Percentiles rank a stretch among this genome's conserved stretches.
Conservation (phyloP, 2,329 filamentous ascomycete genomes). For the Neoarthrinium moseri region DNA sequence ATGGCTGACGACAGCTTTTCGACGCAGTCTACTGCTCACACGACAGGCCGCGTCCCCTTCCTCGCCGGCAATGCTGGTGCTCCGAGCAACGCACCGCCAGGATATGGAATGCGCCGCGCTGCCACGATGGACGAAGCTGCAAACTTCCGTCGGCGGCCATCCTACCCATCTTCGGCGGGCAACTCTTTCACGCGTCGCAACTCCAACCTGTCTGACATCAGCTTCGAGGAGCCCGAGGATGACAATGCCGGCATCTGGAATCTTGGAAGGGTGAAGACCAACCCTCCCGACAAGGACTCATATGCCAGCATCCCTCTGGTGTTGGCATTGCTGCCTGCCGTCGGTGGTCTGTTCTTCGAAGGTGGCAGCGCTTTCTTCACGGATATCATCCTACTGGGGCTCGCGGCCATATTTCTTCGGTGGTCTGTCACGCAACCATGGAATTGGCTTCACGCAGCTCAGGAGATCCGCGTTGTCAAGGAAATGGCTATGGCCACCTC, state of each 20-base stretch:
- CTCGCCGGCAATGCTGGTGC: slow-evolving; percentile 16
- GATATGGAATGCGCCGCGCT: slow-evolving; percentile 39
- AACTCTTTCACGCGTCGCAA: slow-evolving; percentile 50
- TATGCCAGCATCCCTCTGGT: slow-evolving; percentile 81
- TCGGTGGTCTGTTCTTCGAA: slow-evolving; percentile 82
- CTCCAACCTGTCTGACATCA: slow-evolving; percentile 76
- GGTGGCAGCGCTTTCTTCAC: slow-evolving; percentile 83
- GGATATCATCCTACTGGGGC: slow-evolving; percentile 75
- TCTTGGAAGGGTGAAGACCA: slow-evolving; percentile 38
- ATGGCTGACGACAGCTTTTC: slow-evolving; percentile 27
- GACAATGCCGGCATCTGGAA: slow-evolving; percentile 72
- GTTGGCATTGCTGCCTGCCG: slow-evolving; percentile 79
- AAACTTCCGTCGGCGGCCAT: slow-evolving; percentile 22
- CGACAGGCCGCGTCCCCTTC: slow-evolving; percentile 14
- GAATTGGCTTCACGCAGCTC: slow-evolving; percentile 76
- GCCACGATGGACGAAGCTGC: slow-evolving; percentile 36
- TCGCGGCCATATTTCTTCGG: slow-evolving; percentile 85
- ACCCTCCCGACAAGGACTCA: slow-evolving; percentile 56
- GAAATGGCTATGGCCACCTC: slow-evolving; percentile 42
- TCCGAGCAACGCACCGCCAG: slow-evolving; percentile 28
- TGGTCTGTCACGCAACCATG: slow-evolving; percentile 91
- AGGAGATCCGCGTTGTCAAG: slow-evolving; percentile 52
- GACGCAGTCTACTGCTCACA: slow-evolving; percentile 19
- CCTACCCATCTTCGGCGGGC: slow-evolving; percentile 13
- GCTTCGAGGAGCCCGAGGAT: slow-evolving; percentile 64